Conservation (phyloP, 2,329 filamentous ascomycete genomes). For the Pseudogymnoascus sp. region DNA sequence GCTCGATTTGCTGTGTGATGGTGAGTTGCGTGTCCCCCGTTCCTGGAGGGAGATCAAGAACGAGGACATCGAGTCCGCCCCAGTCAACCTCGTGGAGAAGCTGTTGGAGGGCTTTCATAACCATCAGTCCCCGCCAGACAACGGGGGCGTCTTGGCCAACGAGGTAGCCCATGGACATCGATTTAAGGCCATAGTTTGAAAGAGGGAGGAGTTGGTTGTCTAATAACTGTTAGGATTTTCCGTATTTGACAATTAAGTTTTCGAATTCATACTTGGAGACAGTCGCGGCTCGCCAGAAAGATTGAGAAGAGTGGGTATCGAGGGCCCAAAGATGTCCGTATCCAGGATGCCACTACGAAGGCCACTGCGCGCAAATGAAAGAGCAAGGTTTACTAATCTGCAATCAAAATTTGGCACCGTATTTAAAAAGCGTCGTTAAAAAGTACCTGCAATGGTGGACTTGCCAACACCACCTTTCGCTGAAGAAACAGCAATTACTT, state of each 20-base stretch:
- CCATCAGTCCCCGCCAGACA: conserved; percentile 94
- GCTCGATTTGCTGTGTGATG: conserved; percentile 88
- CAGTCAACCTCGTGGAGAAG: conserved; percentile 92
- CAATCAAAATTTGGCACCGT: background rate
- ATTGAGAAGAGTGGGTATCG: conserved; percentile 81
- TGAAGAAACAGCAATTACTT: conserved; percentile 93
- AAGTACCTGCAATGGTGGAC: conserved; percentile 73
- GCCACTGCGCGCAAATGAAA: conserved; percentile 76
- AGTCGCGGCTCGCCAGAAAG: conserved; percentile 71
- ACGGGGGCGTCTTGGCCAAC: conserved; percentile 72
- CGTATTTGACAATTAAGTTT: background rate
- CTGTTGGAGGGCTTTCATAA: conserved; percentile 94
- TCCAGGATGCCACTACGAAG: conserved; percentile 82
- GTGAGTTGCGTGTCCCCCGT: conserved; percentile 94
- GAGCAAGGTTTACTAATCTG: conserved; percentile 64
- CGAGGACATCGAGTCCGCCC: conserved; percentile 78
- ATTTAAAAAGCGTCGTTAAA: conserved; percentile 10
- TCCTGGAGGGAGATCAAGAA: conserved; percentile 86
- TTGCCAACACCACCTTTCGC: conserved; percentile 98
- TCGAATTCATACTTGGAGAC: conserved; percentile 52
- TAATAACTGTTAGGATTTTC: conserved; percentile 29
- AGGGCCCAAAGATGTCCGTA: conserved; percentile 94
- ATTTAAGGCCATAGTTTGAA: conserved; percentile 90
- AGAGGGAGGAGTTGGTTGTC: conserved; percentile 77
- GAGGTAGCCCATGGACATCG: conserved; percentile 98